Percentiles rank a stretch among this genome's conserved stretches.
phyloP scores from a whole-genome alignment of 2,329 filamentous ascomycete species.

The Fusarium austroafricanum region DNA sequence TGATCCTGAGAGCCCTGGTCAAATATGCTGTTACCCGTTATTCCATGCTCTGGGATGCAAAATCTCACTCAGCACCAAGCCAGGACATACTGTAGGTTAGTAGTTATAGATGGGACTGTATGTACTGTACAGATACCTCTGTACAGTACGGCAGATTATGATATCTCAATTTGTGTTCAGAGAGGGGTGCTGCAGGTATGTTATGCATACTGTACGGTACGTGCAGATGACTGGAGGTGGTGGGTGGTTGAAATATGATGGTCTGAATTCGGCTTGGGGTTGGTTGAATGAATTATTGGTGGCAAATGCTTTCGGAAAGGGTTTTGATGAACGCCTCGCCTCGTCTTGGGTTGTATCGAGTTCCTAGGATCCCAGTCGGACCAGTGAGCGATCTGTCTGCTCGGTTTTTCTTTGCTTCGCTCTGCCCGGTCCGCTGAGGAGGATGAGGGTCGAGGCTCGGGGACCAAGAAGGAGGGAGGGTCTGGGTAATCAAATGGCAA shows the following conservation, averaged over 20 bases:
- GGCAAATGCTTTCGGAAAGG: constrained; percentile 28
- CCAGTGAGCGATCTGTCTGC: constrained; percentile 3
- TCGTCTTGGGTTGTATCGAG: constrained; percentile 26
- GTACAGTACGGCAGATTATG: constrained; percentile 29
- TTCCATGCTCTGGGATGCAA: constrained; percentile 28
- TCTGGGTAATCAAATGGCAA: constrained; percentile 20
- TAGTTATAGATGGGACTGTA: not conserved
- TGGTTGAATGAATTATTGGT: constrained; percentile 21
- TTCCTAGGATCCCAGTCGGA: constrained; percentile 28
- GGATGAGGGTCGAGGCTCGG: constrained; percentile 5
- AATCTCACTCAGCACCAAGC: constrained; percentile 30
- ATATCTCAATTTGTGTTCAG: constrained; percentile 27
- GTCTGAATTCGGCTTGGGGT: not conserved
- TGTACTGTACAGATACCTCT: constrained; percentile 16
- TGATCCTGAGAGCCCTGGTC: constrained; percentile 13
- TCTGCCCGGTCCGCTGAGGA: constrained; percentile 9
- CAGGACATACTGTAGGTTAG: not conserved
- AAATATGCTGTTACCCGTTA: constrained; percentile 27
- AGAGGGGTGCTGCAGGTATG: constrained; percentile 51
- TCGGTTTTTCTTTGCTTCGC: not conserved
- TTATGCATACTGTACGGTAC: constrained; percentile 55
- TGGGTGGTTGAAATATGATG: constrained; percentile 33
- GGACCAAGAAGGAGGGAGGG: constrained; percentile 23
- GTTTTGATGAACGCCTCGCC: constrained; percentile 34
- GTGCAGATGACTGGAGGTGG: constrained; percentile 41